Evolutionary conservation across 768 basidiomycete species (phyloP), one percentile per base, ranked within the genome.

Genomic region (Ramaria sp.): DNA sequence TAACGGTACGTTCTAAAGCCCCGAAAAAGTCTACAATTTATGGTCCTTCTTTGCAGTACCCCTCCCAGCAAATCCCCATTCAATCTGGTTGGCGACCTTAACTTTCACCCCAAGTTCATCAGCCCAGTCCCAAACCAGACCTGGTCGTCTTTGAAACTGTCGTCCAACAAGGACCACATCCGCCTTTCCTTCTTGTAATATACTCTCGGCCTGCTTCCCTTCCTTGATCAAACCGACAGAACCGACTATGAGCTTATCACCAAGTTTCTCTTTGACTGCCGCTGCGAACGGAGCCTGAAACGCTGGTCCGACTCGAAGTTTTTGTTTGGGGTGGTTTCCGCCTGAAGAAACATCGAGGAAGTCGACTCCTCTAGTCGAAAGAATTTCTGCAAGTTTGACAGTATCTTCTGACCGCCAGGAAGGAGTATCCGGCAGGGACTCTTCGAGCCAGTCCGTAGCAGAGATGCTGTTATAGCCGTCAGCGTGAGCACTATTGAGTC

Each of bases 371-470:
- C 79, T 74, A 13, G 77, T 73, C 16, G 71, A 71, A 16, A 90
- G 73, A 58, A 81, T 74, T 16, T 71, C 68, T 1, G 81, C 77
- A 22, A 89, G 69, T 30, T 73, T 69, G 22, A 77, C 77, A 1
- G 82, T 85, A 62, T 90, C 88, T 63, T 84, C 78, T 1, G 76
- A 58, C 15, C 76, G 74, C 87, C 88, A 88, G 5, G 78, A 78
- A 10, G 75, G 74, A 57, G 83, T 78, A 55, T 82, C 67, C 0
- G 80, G 78, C 1, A 76, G 66, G 3, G 71, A 69, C 54, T 77
- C 72, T 59, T 82, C 80, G 7, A 85, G 68, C 82, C 86, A 86
- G 56, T 90, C 89, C 0, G 79, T 82, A 1, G 79, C 89, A 39
- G 82, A 83, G 22, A 90, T 67, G 20, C 81, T 80, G 42, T 25